These are phyloP conservation scores for Avicennia marina DNA, from an alignment of 257 asterid genomes.

Conservation along the genomic window DNA sequence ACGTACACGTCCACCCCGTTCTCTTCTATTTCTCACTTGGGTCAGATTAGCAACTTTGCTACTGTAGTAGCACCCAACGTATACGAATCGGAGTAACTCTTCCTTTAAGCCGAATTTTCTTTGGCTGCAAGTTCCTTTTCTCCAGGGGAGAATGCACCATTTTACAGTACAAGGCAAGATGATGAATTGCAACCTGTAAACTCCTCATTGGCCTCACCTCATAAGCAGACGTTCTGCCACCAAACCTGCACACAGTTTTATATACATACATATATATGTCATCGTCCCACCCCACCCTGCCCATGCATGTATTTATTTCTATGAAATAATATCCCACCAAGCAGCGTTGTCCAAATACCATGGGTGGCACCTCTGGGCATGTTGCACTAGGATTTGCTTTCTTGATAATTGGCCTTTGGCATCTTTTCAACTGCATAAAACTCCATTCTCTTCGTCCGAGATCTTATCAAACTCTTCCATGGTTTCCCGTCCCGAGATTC, in stretches of 20 bases:
- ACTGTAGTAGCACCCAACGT: too few relatives aligned
- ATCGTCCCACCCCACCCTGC: too few relatives aligned
- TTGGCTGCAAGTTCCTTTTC: conserved; percentile 22
- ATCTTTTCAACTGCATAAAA: conserved; percentile 57
- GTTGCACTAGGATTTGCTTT: conserved; percentile 65
- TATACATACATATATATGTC: background rate
- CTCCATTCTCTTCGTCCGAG: conserved; percentile 52
- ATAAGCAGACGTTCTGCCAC: background rate
- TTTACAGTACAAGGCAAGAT: conserved; percentile 38
- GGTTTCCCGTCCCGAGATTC: conserved; percentile 56
- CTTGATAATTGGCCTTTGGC: conserved; percentile 70
- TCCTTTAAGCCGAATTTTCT: conserved; percentile 39
- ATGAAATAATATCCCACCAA: background rate
- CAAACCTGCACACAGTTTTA: background rate
- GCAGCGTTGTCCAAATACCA: background rate
- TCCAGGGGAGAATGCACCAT: background rate
- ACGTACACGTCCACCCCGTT: too few relatives aligned
- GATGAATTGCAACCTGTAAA: conserved; percentile 10
- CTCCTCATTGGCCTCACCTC: conserved; percentile 16
- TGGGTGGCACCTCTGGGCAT: conserved; percentile 70
- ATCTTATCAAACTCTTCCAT: conserved; percentile 51
- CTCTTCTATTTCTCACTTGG: too few relatives aligned
- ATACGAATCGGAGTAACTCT: too few relatives aligned
- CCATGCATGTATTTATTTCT: too few relatives aligned
- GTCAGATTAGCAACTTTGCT: too few relatives aligned